These are phyloP conservation scores for Kodamaea ohmeri DNA, from an alignment of 1,139 yeast species.

Conservation along the genomic window DNA sequence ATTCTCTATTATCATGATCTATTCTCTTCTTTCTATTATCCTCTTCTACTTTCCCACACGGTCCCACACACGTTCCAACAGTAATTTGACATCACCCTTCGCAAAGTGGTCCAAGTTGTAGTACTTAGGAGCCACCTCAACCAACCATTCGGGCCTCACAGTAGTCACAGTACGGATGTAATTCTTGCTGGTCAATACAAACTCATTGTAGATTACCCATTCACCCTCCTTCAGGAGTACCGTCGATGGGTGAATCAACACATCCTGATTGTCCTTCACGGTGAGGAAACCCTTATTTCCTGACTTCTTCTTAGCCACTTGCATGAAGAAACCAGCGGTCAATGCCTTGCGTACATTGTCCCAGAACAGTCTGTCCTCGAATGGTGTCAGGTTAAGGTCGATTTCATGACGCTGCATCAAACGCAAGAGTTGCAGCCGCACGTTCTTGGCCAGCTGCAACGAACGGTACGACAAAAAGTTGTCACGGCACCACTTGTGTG, in stretches of 20 bases:
- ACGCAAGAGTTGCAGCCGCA: constrained; percentile 76
- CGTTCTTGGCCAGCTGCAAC: constrained; percentile 76
- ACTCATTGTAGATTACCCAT: constrained; percentile 93
- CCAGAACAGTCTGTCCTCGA: constrained; percentile 60
- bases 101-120: constrained; percentile 71
- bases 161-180: constrained; percentile 94
- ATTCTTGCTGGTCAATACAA: constrained; percentile 89
- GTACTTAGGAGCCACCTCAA: constrained; percentile 84
- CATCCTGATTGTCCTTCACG: constrained; percentile 94
- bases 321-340: constrained; percentile 96
- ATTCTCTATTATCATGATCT: not conserved
- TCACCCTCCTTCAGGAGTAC: constrained; percentile 83
- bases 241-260: constrained; percentile 87
- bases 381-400: constrained; percentile 67
- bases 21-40: not conserved
- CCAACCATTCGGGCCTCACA: constrained; percentile 83
- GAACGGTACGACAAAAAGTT: constrained; percentile 84
- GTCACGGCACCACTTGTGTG: constrained; percentile 87
- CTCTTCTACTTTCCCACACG: constrained; percentile 2
- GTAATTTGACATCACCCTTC: constrained; percentile 80
- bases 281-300: constrained; percentile 77
- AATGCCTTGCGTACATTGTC: constrained; percentile 81
- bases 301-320: constrained; percentile 84
- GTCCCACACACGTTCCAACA: constrained; percentile 59
- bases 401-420: constrained; percentile 81